Evolutionary conservation across 2,329 filamentous ascomycete species (phyloP), one percentile per base, ranked within the genome.

Genomic region (Neofusicoccum cordaticola): DNA sequence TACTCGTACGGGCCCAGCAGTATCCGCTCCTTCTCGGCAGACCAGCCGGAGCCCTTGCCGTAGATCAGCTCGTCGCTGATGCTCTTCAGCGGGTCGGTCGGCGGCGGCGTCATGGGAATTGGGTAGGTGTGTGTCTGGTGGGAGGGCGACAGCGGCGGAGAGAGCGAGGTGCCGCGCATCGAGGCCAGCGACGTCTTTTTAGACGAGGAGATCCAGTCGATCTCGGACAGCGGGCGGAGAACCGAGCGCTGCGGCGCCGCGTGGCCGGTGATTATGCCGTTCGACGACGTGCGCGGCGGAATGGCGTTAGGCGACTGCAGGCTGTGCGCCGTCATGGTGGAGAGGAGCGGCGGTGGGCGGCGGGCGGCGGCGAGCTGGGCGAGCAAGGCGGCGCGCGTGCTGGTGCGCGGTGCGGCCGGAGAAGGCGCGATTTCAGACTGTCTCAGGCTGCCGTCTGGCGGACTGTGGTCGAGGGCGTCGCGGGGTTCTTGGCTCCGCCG

Each of bases 1-100:
- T 96, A 96, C 73, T 94, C 89, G 71, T 88, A 96, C 0, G 92
- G 92, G 0, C 88, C 92, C 53, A 88, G 81, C 62, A 96, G 81
- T 66, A 94, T 88, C 75, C 86, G 86, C 75, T 95, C 91, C 80
- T 95, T 94, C 71, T 90, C 85, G 1, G 82, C 77, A 6, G 85
- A 87, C 91, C 91, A 95, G 17, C 83, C 81, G 65, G 69, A 69
- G 41, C 72, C 69, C 57, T 76, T 74, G n/a, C 75, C 75, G 66
- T 78, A 75, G 65, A 81, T 80, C 65, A 81, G 70, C n/a, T 75
- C 71, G 50, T 77, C 71, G 51, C 74, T 72, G 27, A 77, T 66
- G 42, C 70, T 70, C 61, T 72, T 74, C 15, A 70, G 53, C 34
- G 67, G 67, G 17, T 69, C 67, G 34, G 71, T 69, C 13, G 68